Base-by-base conservation (phyloP, 2,329 filamentous ascomycete species). In the Calonectria multiphialidica region DNA sequence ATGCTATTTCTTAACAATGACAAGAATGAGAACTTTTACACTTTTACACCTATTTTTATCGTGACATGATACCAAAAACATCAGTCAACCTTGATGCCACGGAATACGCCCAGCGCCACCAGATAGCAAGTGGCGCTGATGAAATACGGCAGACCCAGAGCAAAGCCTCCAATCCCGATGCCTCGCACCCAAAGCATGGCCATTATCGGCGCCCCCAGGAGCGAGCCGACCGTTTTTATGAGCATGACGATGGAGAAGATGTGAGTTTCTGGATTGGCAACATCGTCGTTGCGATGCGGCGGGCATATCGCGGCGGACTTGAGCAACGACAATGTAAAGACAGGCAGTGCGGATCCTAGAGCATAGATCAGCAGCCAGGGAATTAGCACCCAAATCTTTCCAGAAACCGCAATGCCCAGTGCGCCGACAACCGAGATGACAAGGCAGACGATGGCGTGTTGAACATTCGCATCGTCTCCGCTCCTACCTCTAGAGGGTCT, bases 171-270 rank as follows among this genome's bases (percentile, higher is more conserved):
- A 0, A 83, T 72, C 0, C 79, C 78, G 16, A 89, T 85, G 2
- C 86, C 87, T n/a, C 76, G 75, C 6, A 88, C 84, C 87, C 87
- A 89, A 2, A 87, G 66, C 1, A 81, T 72, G 3, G 86, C 86
- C 86, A 88, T 88, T 10, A 86, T 74, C 0, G 86, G 86, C 2
- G 86, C 86, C 0, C 87, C 87, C 0, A 88, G 69, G 12, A 89
- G 80, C 8, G 87, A 87, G 4, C 87, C 87, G 0, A 86, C 79
- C 0, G 87, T 87, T 78, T 87, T 87, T 2, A 87, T 82, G 75
- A 89, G 81, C 86, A 88, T 88, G 16, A 87, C 86, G n/a, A 88
- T 83, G 2, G 87, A 86, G 69, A 88, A 88, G 2, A 88, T 80
- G 35, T 86, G 86, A 5, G 81, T 82, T 33, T 87, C 84, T 0